phyloP scores from a whole-genome alignment of 805 yeast species.

The Candida coquimbonensis region DNA sequence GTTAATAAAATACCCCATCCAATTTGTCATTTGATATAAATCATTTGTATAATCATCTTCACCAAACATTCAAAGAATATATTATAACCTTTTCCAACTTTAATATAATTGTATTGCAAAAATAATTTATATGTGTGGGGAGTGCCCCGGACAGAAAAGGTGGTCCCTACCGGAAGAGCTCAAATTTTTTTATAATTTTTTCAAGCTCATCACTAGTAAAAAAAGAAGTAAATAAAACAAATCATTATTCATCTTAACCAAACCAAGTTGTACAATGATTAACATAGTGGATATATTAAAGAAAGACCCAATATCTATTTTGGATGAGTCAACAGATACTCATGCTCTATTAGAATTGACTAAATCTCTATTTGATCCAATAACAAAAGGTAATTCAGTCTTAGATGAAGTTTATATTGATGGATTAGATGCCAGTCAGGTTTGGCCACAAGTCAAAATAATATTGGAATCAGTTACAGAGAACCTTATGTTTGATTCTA shows the following conservation, averaged over 20 bases:
- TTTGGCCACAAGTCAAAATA: slow-evolving; percentile 89
- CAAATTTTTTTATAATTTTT: neutral
- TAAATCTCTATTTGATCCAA: slow-evolving; percentile 22
- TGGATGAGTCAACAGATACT: neutral
- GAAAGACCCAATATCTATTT: slow-evolving; percentile 8
- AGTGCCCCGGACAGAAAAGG: neutral
- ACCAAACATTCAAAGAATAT: too few species aligned
- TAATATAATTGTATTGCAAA: too few species aligned
- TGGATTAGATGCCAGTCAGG: slow-evolving; percentile 85
- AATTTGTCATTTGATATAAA: too few species aligned
- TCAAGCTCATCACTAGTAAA: slow-evolving; percentile 5
- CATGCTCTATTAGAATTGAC: slow-evolving; percentile 12
- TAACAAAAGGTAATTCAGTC: slow-evolving; percentile 35
- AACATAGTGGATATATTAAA: slow-evolving; percentile 5
- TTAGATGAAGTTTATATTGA: slow-evolving; percentile 78
- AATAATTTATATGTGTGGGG: too few species aligned
- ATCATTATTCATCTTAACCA: neutral
- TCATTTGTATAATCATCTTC: too few species aligned
- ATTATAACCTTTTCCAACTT: too few species aligned
- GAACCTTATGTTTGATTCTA: slow-evolving; percentile 46
- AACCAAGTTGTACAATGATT: neutral
- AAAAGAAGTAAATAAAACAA: neutral
- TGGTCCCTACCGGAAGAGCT: slow-evolving; percentile 1
- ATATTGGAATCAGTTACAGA: slow-evolving; percentile 75
- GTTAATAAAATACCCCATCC: too few species aligned